Percentiles rank a stretch among this genome's conserved stretches.
These are phyloP conservation scores for Hypoxylon cercidicola DNA, from an alignment of 495 filamentous ascomycete genomes.

Conservation along the genomic window DNA sequence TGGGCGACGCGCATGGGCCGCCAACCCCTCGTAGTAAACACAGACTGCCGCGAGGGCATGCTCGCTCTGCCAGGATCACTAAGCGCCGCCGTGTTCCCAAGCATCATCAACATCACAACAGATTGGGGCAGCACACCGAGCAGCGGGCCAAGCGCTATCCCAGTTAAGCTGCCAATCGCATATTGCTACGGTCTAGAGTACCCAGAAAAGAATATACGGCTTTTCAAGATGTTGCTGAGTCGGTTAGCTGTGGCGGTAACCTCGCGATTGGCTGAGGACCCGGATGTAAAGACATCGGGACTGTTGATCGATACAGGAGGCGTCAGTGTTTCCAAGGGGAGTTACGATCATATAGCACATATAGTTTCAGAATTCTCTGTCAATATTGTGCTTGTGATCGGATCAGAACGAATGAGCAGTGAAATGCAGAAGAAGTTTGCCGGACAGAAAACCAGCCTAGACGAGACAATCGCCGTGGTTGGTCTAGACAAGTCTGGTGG, in stretches of 20 bases:
- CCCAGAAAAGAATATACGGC: slow-evolving; percentile 75
- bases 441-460: slow-evolving; percentile 66
- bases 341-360: slow-evolving; percentile 77
- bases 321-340: slow-evolving; percentile 68
- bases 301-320: slow-evolving; percentile 90
- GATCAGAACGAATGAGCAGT: slow-evolving; percentile 82
- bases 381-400: slow-evolving; percentile 82
- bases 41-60: slow-evolving; percentile 88
- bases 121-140: slow-evolving; percentile 93
- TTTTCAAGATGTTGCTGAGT: slow-evolving; percentile 79
- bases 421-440: slow-evolving; percentile 80
- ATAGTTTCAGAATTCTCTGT: slow-evolving; percentile 89
- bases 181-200: slow-evolving; percentile 84
- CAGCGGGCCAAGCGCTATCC: slow-evolving; percentile 84
- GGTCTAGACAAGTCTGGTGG: slow-evolving; percentile 89
- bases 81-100: slow-evolving; percentile 82
- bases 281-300: slow-evolving; percentile 73
- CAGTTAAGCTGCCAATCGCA: slow-evolving; percentile 91
- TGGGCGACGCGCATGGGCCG: slow-evolving; percentile 81
- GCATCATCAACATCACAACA: slow-evolving; percentile 88
- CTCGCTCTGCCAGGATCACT: slow-evolving; percentile 86
- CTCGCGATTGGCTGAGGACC: slow-evolving; percentile 82
- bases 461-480: slow-evolving; percentile 75
- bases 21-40: slow-evolving; percentile 84
- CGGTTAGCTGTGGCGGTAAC: slow-evolving; percentile 82